Conservation (phyloP, 331 rosid genomes). For the Rhamnella rubrinervis region DNA sequence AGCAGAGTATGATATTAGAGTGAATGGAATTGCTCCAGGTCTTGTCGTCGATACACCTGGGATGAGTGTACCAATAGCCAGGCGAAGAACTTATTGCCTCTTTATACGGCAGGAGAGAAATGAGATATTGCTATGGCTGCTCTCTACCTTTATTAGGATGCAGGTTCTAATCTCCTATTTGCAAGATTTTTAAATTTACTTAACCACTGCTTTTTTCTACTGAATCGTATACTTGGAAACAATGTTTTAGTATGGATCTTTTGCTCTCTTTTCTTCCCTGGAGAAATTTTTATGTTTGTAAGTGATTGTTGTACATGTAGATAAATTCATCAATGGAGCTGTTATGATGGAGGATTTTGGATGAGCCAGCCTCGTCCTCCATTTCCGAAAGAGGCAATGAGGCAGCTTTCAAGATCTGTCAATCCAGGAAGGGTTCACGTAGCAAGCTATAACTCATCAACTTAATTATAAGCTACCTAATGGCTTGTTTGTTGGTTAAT, state of each 20-base stretch:
- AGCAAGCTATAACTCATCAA: conserved; percentile 37
- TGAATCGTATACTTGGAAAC: too few relatives aligned
- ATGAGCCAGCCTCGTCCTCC: conserved; percentile 74
- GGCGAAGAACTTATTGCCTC: conserved; percentile 51
- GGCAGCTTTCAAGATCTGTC: conserved; percentile 71
- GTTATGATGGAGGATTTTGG: conserved; percentile 81
- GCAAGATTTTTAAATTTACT: neutral
- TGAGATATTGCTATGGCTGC: conserved; percentile 99
- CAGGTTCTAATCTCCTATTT: conserved; percentile 45
- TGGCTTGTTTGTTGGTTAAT: too few relatives aligned
- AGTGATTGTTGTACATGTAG: conserved; percentile 39
- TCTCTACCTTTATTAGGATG: conserved; percentile 73
- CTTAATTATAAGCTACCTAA: too few relatives aligned
- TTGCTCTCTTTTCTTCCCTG: too few relatives aligned
- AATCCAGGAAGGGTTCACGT: neutral
- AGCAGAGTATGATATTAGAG: conserved; percentile 62
- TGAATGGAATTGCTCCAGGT: conserved; percentile 94
- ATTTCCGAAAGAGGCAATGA: conserved; percentile 66
- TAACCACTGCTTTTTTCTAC: neutral
- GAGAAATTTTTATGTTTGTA: too few relatives aligned
- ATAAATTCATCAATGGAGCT: conserved; percentile 78
- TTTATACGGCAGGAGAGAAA: conserved; percentile 74
- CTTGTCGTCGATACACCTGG: conserved; percentile 88
- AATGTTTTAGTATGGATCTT: too few relatives aligned
- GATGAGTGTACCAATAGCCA: conserved; percentile 55